Conservation (phyloP, 176 grass and related monocot genomes). For the Thinopyrum elongatum region DNA sequence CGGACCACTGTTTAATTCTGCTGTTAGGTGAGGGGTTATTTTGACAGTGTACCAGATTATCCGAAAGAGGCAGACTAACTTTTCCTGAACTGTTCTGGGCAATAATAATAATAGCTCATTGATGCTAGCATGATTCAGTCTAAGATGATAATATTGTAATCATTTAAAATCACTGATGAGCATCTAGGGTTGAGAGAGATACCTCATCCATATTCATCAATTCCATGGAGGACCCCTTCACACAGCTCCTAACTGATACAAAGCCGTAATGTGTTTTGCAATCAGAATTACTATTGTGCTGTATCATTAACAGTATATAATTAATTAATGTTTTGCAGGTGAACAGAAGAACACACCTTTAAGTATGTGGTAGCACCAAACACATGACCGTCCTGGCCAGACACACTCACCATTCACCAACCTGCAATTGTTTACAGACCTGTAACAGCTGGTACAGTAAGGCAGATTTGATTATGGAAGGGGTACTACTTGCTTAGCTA, state of each 20-base stretch:
- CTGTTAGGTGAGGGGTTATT: background rate
- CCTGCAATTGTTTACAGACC: conserved; percentile 25
- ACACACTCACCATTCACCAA: conserved; percentile 16
- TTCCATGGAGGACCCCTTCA: conserved; percentile 2
- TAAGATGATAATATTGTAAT: background rate
- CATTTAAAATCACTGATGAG: conserved; percentile 32
- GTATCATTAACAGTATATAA: background rate
- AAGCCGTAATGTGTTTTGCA: background rate
- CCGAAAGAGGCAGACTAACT: conserved; percentile 39
- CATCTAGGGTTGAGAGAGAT: conserved; percentile 22
- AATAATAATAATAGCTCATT: background rate
- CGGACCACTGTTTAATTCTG: background rate
- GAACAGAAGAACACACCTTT: background rate
- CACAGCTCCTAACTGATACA: conserved; percentile 11
- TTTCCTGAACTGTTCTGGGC: background rate
- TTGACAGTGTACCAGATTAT: background rate
- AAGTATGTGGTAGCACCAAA: conserved; percentile 24
- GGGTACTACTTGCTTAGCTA: conserved; percentile 11
- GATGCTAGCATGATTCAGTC: background rate
- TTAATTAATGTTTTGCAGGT: background rate
- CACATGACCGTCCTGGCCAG: conserved; percentile 29
- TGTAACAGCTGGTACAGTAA: conserved; percentile 14
- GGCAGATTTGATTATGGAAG: background rate
- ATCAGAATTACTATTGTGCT: background rate
- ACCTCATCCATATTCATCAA: conserved; percentile 28